A percentile compares a stretch with the other conserved stretches of the same genome.
Evolutionary conservation across 106 monocot genomes (phyloP).

Genomic region (Acorus calamus): DNA sequence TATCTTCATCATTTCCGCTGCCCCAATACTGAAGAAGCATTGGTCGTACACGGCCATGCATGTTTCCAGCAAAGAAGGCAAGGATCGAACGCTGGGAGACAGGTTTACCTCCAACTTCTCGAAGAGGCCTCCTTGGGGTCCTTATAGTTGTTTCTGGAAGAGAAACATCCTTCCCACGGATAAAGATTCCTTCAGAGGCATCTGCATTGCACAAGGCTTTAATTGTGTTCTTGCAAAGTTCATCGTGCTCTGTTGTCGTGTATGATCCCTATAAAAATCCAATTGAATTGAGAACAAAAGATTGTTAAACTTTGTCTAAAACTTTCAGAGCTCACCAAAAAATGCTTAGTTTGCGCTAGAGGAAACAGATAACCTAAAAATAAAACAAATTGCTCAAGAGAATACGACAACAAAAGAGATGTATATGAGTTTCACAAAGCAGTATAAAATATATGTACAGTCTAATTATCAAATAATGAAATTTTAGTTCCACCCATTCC

Average conservation of each 20-base stretch:
- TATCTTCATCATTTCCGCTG: no score
- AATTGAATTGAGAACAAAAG: not conserved
- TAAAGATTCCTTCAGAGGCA: conserved; percentile 65
- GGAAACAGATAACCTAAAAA: no score
- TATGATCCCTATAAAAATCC: conserved; percentile 54
- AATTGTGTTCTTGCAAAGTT: conserved; percentile 58
- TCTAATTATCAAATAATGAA: no score
- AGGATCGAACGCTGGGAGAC: conserved; percentile 56
- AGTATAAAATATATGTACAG: no score
- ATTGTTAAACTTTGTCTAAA: not conserved
- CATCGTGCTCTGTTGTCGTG: conserved; percentile 44
- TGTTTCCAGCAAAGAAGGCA: conserved; percentile 81
- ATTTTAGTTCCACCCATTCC: no score
- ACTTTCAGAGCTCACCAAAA: no score
- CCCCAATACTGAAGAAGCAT: no score
- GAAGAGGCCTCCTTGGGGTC: conserved; percentile 44
- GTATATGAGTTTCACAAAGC: no score
- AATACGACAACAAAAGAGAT: no score
- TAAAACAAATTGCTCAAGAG: no score
- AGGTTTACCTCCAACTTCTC: conserved; percentile 35
- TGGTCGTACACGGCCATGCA: conserved; percentile 56
- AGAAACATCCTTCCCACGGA: conserved; percentile 62
- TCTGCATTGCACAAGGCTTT: conserved; percentile 91
- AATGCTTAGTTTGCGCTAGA: no score
- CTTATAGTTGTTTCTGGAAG: conserved; percentile 84